Percentiles rank a stretch among this genome's conserved stretches.
phyloP scores from a whole-genome alignment of 2,329 filamentous ascomycete species.

The Dactylellina parvicollis region DNA sequence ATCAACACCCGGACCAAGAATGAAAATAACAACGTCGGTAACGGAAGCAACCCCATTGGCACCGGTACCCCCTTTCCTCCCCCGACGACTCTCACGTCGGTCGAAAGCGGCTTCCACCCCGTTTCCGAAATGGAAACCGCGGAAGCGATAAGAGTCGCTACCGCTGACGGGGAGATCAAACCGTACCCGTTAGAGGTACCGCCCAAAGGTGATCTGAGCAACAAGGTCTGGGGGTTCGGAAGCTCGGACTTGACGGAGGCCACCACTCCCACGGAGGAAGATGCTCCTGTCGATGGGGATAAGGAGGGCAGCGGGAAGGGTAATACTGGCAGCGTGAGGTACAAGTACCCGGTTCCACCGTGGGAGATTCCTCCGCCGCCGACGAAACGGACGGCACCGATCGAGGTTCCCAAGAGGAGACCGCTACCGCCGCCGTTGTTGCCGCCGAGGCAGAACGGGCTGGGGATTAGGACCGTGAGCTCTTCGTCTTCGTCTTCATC shows the following conservation, averaged over 20 bases:
- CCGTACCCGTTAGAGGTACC: constrained; percentile 33
- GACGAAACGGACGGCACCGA: constrained; percentile 64
- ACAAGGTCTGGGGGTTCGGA: constrained; percentile 30
- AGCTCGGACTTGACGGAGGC: not conserved
- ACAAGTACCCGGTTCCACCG: constrained; percentile 50
- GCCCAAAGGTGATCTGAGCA: constrained; percentile 27
- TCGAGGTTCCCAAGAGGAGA: constrained; percentile 73
- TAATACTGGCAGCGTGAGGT: constrained; percentile 18
- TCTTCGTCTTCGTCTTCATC: constrained; percentile 47
- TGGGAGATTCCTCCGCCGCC: constrained; percentile 56
- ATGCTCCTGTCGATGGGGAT: not conserved
- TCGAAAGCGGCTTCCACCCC: constrained; percentile 46
- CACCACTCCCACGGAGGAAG: not conserved
- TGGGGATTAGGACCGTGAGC: constrained; percentile 29
- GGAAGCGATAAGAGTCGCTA: constrained; percentile 14
- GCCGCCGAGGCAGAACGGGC: constrained; percentile 56
- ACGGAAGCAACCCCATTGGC: constrained; percentile 6
- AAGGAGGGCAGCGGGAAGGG: not conserved
- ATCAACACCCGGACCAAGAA: constrained; percentile 55
- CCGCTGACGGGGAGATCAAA: constrained; percentile 14
- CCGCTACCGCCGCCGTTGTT: constrained; percentile 66
- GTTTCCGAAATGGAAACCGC: constrained; percentile 28
- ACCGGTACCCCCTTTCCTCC: constrained; percentile 6
- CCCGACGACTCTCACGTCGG: not conserved
- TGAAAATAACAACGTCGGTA: constrained; percentile 28